Base-by-base conservation (phyloP, 352 stramenopile species). In the Phytophthora constricta region DNA sequence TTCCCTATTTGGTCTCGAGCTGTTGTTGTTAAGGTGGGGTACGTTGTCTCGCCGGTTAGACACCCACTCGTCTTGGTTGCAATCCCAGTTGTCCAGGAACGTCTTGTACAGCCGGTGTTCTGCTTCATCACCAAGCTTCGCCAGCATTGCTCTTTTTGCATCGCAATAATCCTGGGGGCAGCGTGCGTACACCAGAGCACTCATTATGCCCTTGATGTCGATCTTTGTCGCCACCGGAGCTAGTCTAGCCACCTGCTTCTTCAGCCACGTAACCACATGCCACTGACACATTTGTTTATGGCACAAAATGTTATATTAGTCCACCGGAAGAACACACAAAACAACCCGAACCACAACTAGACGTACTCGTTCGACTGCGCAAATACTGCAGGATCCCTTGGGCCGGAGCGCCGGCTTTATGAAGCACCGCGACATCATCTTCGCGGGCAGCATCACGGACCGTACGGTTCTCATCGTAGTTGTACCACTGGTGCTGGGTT, bases 211-310 rank as follows among this genome's bases (percentile, higher is more conserved):
- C 14, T 72, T 67, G 3, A 54, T 41, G 0, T 52, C 23, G 5
- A 62, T 58, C 25, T 72, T 61, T 3, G 53, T 27, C 0, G 19
- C 3, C 5, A 1, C 2, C 9, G 31, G 9, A 2, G 34, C 34
- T 2, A 60, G 17, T 0, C 49, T 23, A 0, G 26, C 28, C 0
- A 49, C 52, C 43, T 58, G 46, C 10, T 63, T 59, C 28, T 64
- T 62, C 1, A 66, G 37, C 57, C 58, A 68, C 1, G 57, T 63
- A 1, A 64, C 16, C 0, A 68, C 65, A 33, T 72, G 60, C 19
- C 26, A 62, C n/a, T 68, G 39, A 11, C 60, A 68, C 4, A 68
- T 14, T 45, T 45, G 17, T 22, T 14, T 45, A 19, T 45, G 7
- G 11, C 4, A 20, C 37, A 20, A 19, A 7, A 45, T 19, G 7